Evolutionary conservation across 441 rosid genomes (phyloP), one percentile per base, ranked within the genome.

Genomic region (Aleurites moluccanus): DNA sequence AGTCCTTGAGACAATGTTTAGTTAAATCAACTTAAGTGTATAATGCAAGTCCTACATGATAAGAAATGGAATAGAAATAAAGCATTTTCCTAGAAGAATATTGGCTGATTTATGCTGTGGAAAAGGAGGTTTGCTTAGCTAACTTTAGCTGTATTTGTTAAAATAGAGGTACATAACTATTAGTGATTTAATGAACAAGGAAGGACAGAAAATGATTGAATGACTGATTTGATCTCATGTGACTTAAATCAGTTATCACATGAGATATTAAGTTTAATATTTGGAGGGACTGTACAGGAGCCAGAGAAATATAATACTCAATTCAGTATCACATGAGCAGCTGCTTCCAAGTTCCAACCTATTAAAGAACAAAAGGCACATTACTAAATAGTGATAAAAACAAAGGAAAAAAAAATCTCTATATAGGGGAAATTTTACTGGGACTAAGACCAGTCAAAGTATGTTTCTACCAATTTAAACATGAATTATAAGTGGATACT

Each of bases 271-370:
- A 78, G 79, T 78, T 82, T 44, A 74, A 62, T 69, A 73, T 74
- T 77, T 75, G 80, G 75, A 73, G 73, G 59, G 74, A 74, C 77
- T 80, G 79, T 75, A 82, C 82, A 71, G 65, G 80, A 70, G 82
- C 78, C 86, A 75, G 85, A 79, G 70, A 78, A 67, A 62, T 78
- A 77, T 72, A 66, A 74, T 80, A 71, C 73, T 82, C 79, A 78
- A 85, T 79, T 78, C 74, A 70, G 64, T 62, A 72, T 88, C 90
- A 88, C 89, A 88, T 87, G 89, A 74, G 80, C 80, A 80, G 80
- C 83, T 70, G 82, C 85, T 87, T 85, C 82, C 78, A 64, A 74
- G 85, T 78, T 80, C 80, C 74, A 75, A 73, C 79, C 77, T 55
- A 69, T 56, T 73, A 78, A 74, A 77, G 45, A 82, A 75, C 73